A percentile compares a stretch with the other conserved stretches of the same genome.
Conservation (phyloP, 768 basidiomycete species). For the Rubroboletus pulcherrimus region DNA sequence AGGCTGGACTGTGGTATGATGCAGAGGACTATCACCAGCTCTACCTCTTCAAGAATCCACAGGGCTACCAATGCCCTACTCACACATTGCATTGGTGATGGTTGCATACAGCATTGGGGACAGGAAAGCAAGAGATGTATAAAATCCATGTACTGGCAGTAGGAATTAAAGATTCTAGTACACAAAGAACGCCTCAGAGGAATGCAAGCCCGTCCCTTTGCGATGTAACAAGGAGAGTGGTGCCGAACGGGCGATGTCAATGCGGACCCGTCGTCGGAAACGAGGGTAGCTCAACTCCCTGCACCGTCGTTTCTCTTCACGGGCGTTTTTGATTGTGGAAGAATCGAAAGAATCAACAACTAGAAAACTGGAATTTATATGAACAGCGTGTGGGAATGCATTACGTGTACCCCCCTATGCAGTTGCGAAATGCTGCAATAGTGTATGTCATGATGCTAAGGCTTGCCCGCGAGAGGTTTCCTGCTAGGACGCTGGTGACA, state of each 20-base stretch:
- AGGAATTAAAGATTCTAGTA: not conserved
- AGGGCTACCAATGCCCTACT: slow-evolving; percentile 89
- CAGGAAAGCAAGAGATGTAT: not conserved
- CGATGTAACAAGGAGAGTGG: slow-evolving; percentile 52
- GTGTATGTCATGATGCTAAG: no score
- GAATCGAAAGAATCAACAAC: slow-evolving; percentile 28
- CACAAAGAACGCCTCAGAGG: slow-evolving; percentile 49
- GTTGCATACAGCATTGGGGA: not conserved
- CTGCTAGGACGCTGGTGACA: not conserved
- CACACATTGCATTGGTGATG: slow-evolving; percentile 77
- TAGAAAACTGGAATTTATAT: slow-evolving; percentile 3
- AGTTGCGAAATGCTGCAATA: no score
- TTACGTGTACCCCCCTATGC: slow-evolving; percentile 13
- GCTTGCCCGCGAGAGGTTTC: not conserved
- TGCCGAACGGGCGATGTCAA: slow-evolving; percentile 67
- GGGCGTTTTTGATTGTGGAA: slow-evolving; percentile 47
- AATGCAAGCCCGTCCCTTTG: slow-evolving; percentile 54
- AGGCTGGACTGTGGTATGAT: slow-evolving; percentile 74
- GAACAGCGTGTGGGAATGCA: slow-evolving; percentile 13
- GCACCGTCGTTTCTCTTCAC: slow-evolving; percentile 56
- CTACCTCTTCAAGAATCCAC: slow-evolving; percentile 75
- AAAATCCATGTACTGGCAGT: not conserved
- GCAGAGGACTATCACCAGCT: slow-evolving; percentile 84
- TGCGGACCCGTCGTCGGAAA: slow-evolving; percentile 36
- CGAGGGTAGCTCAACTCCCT: slow-evolving; percentile 53